These are phyloP conservation scores for Sugiyamaella novakii DNA, from an alignment of 1,139 yeast species.

Conservation along the genomic window DNA sequence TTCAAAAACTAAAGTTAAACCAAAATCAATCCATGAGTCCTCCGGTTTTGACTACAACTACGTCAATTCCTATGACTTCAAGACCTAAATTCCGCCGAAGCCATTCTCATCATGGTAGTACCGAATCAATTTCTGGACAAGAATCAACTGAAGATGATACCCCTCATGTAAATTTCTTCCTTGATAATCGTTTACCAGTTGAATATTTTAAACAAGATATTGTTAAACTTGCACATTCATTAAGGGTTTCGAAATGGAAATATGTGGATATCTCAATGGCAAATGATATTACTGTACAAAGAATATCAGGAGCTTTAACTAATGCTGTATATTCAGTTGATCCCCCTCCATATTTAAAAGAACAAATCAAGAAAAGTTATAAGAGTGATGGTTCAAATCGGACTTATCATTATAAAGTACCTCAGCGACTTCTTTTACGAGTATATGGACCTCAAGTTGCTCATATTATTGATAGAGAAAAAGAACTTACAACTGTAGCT, in stretches of 20 bases:
- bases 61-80: slow-evolving; percentile 12
- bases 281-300: slow-evolving; percentile 51
- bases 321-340: slow-evolving; percentile 78
- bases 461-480: slow-evolving; percentile 80
- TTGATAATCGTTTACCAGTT: slow-evolving; percentile 74
- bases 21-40: slow-evolving; percentile 9
- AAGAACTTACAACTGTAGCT: slow-evolving; percentile 70
- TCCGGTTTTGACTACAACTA: slow-evolving; percentile 4
- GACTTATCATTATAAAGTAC: slow-evolving; percentile 40
- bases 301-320: slow-evolving; percentile 92
- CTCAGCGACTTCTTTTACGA: slow-evolving; percentile 62
- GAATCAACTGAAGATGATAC: slow-evolving; percentile 28
- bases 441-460: slow-evolving; percentile 92
- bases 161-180: slow-evolving; percentile 34
- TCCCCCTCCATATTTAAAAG: slow-evolving; percentile 41
- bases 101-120: slow-evolving; percentile 17
- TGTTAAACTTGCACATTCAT: slow-evolving; percentile 60
- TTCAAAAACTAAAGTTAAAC: background rate
- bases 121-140: background rate
- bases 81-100: slow-evolving; percentile 17
- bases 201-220: slow-evolving; percentile 87
- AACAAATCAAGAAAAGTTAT: slow-evolving; percentile 32
- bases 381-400: slow-evolving; percentile 23
- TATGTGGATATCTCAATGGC: slow-evolving; percentile 43
- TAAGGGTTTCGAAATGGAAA: slow-evolving; percentile 80